Conservation (phyloP, 2,329 filamentous ascomycete species). For the Epichloe brachyelytri region DNA sequence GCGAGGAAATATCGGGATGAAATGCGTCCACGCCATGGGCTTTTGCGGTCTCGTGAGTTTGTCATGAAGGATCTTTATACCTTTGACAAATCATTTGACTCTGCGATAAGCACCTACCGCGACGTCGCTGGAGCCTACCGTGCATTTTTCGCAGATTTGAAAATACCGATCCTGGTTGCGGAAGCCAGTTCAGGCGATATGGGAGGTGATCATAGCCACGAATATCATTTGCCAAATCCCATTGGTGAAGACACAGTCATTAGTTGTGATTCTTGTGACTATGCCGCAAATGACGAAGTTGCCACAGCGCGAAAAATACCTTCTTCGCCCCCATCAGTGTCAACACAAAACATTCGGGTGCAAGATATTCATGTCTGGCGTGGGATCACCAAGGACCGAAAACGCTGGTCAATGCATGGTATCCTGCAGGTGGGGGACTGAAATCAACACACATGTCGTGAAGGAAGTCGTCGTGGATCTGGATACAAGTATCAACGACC, state of each 20-base stretch:
- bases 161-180: slow-evolving; percentile 71
- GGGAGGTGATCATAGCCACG: slow-evolving; percentile 84
- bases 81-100: slow-evolving; percentile 57
- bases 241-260: slow-evolving; percentile 81
- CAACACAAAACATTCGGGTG: not conserved
- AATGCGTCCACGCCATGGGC: slow-evolving; percentile 71
- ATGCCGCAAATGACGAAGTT: slow-evolving; percentile 82
- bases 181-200: slow-evolving; percentile 93
- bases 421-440: slow-evolving; percentile 28
- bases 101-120: slow-evolving; percentile 71
- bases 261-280: slow-evolving; percentile 58
- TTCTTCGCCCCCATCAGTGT: not conserved
- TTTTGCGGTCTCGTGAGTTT: slow-evolving; percentile 82
- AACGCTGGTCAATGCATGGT: slow-evolving; percentile 59
- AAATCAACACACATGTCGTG: slow-evolving; percentile 43
- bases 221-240: slow-evolving; percentile 73
- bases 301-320: slow-evolving; percentile 28
- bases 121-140: slow-evolving; percentile 62
- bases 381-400: slow-evolving; percentile 54
- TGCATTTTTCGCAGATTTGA: slow-evolving; percentile 68
- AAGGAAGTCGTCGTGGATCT: slow-evolving; percentile 54
- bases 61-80: slow-evolving; percentile 98
- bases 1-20: slow-evolving; percentile 93
- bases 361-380: slow-evolving; percentile 36
- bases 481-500: slow-evolving; percentile 56